Evolutionary conservation across 768 basidiomycete species (phyloP).

Genomic region (Hericium coralloides): DNA sequence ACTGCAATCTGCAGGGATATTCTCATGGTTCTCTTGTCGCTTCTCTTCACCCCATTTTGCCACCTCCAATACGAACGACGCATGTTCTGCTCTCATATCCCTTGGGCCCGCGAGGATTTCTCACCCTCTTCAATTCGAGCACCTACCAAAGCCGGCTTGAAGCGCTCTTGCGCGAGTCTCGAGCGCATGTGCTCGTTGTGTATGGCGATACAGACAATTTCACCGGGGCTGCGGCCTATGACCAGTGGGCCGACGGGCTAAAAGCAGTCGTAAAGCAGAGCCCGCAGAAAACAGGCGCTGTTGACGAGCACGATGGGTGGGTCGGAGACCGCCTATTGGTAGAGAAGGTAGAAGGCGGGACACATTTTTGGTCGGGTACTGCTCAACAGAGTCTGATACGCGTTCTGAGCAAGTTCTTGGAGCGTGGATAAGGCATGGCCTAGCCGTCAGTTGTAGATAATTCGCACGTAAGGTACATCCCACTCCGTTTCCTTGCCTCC

Average conservation of each 20-base stretch:
- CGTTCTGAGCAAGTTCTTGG: not conserved
- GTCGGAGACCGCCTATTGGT: conserved; percentile 4
- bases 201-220: conserved; percentile 70
- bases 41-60: conserved; percentile 51
- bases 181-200: conserved; percentile 49
- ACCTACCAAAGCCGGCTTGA: conserved; percentile 46
- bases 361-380: conserved; percentile 15
- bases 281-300: not conserved
- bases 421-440: not conserved
- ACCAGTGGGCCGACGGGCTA: conserved; percentile 42
- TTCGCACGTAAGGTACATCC: too few relatives aligned
- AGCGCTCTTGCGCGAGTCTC: conserved; percentile 35
- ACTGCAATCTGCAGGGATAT: conserved; percentile 49
- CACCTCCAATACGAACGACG: conserved; percentile 36
- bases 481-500: too few relatives aligned
- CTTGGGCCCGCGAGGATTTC: conserved; percentile 50
- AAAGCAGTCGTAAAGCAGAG: not conserved
- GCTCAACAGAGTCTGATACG: conserved; percentile 7
- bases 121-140: conserved; percentile 59
- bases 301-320: not conserved
- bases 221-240: conserved; percentile 46
- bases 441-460: too few relatives aligned
- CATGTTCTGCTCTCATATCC: conserved; percentile 76
- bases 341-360: conserved; percentile 9
- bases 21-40: conserved; percentile 73